phyloP scores from a whole-genome alignment of 805 yeast genomes.

The Suhomyces canberraensis region DNA sequence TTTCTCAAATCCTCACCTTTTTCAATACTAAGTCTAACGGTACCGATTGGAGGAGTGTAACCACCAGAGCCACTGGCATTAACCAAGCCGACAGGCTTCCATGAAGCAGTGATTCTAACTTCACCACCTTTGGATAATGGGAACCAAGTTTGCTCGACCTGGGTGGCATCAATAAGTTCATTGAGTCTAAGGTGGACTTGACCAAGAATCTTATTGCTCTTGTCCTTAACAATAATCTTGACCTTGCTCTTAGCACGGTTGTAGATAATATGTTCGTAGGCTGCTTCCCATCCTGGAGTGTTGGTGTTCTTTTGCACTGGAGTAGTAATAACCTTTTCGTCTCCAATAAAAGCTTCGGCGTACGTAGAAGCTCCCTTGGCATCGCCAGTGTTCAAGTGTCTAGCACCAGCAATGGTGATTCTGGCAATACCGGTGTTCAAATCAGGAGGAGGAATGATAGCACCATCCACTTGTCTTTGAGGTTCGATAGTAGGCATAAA shows the following conservation, averaged over 20 bases:
- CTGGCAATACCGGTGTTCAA: constrained; percentile 88
- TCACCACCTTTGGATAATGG: constrained; percentile 74
- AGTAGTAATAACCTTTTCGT: constrained; percentile 57
- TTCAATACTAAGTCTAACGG: constrained; percentile 67
- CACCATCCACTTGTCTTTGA: constrained; percentile 70
- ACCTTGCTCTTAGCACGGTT: constrained; percentile 71
- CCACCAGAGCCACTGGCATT: constrained; percentile 71
- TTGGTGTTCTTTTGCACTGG: constrained; percentile 56
- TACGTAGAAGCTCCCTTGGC: constrained; percentile 56
- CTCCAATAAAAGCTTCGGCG: constrained; percentile 69
- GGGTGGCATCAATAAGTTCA: constrained; percentile 72
- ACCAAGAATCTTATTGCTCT: constrained; percentile 54
- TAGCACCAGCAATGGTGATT: constrained; percentile 62
- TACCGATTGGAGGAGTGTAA: constrained; percentile 94
- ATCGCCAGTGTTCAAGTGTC: constrained; percentile 45
- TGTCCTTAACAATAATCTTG: constrained; percentile 61
- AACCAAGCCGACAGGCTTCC: constrained; percentile 82
- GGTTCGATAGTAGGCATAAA: constrained; percentile 73
- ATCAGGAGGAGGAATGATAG: constrained; percentile 82
- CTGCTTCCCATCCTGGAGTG: constrained; percentile 63
- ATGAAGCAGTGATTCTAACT: constrained; percentile 61
- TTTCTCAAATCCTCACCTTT: constrained; percentile 75
- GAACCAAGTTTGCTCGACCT: constrained; percentile 76
- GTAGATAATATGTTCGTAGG: constrained; percentile 63
- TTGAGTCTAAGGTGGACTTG: constrained; percentile 55